phyloP scores from a whole-genome alignment of 1,284 basidiomycete genomes.

The Moesziomyces sp. region DNA sequence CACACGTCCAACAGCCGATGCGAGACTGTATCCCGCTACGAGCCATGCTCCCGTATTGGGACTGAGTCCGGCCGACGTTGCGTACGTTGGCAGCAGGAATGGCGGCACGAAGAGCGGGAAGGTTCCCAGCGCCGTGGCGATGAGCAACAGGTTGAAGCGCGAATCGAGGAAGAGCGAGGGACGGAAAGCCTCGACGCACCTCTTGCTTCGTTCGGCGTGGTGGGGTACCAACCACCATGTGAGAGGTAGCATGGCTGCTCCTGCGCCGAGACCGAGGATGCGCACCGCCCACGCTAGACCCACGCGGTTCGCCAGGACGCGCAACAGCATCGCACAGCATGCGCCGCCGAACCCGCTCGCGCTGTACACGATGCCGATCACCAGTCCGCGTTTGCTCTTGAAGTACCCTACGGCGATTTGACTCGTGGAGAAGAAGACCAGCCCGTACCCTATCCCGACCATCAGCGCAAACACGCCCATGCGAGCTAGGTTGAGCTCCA shows the following conservation, averaged over 20 bases:
- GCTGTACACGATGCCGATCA: slow-evolving; percentile 66
- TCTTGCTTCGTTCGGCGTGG: slow-evolving; percentile 17
- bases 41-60: slow-evolving; percentile 59
- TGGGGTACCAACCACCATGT: slow-evolving; percentile 37
- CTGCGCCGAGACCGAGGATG: slow-evolving; percentile 30
- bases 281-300: slow-evolving; percentile 61
- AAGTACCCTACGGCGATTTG: slow-evolving; percentile 63
- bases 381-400: slow-evolving; percentile 58
- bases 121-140: slow-evolving; percentile 61
- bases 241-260: slow-evolving; percentile 23
- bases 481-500: slow-evolving; percentile 14
- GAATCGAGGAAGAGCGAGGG: slow-evolving; percentile 57
- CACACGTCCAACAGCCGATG: slow-evolving; percentile 44
- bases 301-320: slow-evolving; percentile 45
- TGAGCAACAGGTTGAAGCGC: slow-evolving; percentile 63
- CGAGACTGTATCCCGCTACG: slow-evolving; percentile 53
- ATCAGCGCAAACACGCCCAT: slow-evolving; percentile 34
- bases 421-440: slow-evolving; percentile 48
- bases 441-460: slow-evolving; percentile 39
- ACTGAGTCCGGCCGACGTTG: slow-evolving; percentile 56
- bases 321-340: slow-evolving; percentile 56
- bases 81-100: slow-evolving; percentile 68
- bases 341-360: slow-evolving; percentile 67
- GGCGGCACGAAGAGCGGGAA: slow-evolving; percentile 68
- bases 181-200: slow-evolving; percentile 30